Base-by-base conservation (phyloP, 1,284 basidiomycete genomes). In the Austroboletus niveus region DNA sequence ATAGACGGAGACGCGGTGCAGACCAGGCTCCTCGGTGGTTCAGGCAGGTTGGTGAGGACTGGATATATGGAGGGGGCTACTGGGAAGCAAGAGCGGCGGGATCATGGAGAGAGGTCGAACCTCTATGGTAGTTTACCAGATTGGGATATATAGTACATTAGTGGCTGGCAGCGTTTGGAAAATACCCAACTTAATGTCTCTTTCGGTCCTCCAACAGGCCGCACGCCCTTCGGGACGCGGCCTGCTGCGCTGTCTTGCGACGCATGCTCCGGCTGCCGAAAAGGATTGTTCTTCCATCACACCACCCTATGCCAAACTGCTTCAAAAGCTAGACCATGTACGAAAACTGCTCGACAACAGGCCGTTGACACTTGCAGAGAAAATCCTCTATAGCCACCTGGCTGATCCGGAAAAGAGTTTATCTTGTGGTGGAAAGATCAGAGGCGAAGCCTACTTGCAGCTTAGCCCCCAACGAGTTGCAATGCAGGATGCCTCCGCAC, bases 401-500 rank as follows among this genome's bases (percentile, higher is more conserved):
- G 72, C 84, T 59, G 84, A 95, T 58, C 92, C 94, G 8, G 82
- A 87, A 57, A 82, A 84, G 60, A 85, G 77, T 51, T 73, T 97
- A 32, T 79, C 79, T 17, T 77, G 81, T 47, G 83, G 83, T 45
- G 83, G 84, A 22, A 80, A 75, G 51, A 79, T 94, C 40, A 79
- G 96, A 60, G 96, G 96, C 36, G 86, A 95, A 70, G 80, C 85
- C 27, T 98, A 99, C 72, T 78, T 98, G 49, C 94, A 94, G 72
- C 81, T 99, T 40, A 79, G 77, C 54, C 94, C 96, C 7, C 91
- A 98, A 72, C 79, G 97, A 57, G 94, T 99, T 24, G 97, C 97
- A 32, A 98, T 99, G 93, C 97, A 99, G 71, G 94, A 98, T 73
- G 97, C 97, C 41, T 98, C 94, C 45, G 97, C 97, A 45, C 97